Conservation (phyloP, 164 flowering plant genomes). For the Umbilicus rupestris region DNA sequence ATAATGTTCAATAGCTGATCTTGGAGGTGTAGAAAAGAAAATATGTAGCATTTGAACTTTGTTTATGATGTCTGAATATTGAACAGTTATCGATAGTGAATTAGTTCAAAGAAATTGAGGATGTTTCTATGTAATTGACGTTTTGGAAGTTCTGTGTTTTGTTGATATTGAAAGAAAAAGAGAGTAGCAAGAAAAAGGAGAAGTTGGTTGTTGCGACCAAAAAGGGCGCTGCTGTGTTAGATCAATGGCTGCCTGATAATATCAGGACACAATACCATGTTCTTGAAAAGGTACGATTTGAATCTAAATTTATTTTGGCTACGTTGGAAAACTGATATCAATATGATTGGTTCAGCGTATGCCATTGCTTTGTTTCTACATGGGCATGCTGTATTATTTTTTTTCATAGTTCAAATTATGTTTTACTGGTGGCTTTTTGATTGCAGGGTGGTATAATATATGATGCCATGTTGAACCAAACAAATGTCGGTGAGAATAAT, state of each 20-base stretch:
- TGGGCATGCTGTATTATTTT: neutral
- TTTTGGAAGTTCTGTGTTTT: neutral
- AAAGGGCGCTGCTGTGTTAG: slow-evolving; percentile 81
- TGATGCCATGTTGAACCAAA: slow-evolving; percentile 44
- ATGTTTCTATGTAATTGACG: neutral
- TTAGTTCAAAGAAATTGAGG: too few relatives aligned
- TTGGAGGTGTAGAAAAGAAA: too few relatives aligned
- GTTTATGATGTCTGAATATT: too few relatives aligned
- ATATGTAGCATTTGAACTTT: too few relatives aligned
- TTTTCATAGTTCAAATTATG: neutral
- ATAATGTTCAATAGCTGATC: too few relatives aligned
- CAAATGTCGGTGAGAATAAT: slow-evolving; percentile 34
- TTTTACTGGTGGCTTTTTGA: neutral
- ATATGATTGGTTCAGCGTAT: neutral
- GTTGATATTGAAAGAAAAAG: slow-evolving; percentile 29
- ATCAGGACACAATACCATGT: slow-evolving; percentile 71
- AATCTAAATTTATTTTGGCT: neutral
- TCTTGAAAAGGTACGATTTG: slow-evolving; percentile 50
- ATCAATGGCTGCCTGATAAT: slow-evolving; percentile 72
- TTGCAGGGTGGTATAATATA: slow-evolving; percentile 33
- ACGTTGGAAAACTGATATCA: neutral
- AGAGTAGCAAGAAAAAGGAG: slow-evolving; percentile 21
- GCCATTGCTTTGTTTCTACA: neutral
- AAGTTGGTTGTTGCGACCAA: slow-evolving; percentile 31
- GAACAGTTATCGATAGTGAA: too few relatives aligned